These are phyloP conservation scores for Populus hybrid DNA, from an alignment of 441 rosid species.

Conservation along the genomic window DNA sequence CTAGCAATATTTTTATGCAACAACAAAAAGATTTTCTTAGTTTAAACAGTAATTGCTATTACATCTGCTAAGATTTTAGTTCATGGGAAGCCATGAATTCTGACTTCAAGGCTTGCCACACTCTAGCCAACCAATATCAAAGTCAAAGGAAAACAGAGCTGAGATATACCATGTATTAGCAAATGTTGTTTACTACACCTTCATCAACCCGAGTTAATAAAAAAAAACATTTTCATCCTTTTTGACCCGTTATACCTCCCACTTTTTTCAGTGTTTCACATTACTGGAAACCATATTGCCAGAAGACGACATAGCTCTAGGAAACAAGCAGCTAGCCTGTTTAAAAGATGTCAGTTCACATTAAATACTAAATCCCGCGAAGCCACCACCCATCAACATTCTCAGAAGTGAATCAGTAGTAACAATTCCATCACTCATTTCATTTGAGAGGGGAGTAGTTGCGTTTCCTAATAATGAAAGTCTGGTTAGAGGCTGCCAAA, in stretches of 20 bases:
- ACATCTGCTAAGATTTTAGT: slow-evolving; percentile 12
- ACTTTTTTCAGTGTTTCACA: background rate
- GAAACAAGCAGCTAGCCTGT: background rate
- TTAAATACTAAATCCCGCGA: background rate
- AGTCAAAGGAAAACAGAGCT: slow-evolving; percentile 3
- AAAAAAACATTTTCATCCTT: background rate
- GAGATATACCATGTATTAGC: background rate
- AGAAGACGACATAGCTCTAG: background rate
- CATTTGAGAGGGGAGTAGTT: background rate
- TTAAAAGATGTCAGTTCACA: background rate
- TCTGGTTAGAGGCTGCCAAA: background rate
- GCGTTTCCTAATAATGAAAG: background rate
- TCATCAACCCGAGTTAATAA: background rate
- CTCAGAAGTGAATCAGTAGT: background rate
- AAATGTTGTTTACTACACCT: background rate
- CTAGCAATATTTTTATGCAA: background rate
- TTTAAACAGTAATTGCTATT: slow-evolving; percentile 21
- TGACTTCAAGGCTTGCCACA: background rate
- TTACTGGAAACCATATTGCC: background rate
- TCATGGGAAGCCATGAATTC: background rate
- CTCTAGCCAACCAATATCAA: background rate
- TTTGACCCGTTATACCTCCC: background rate
- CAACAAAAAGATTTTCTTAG: background rate
- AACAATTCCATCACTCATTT: background rate
- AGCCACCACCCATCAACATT: background rate